phyloP scores from a whole-genome alignment of 202 grass and related monocot species.

The Carex arenaria region DNA sequence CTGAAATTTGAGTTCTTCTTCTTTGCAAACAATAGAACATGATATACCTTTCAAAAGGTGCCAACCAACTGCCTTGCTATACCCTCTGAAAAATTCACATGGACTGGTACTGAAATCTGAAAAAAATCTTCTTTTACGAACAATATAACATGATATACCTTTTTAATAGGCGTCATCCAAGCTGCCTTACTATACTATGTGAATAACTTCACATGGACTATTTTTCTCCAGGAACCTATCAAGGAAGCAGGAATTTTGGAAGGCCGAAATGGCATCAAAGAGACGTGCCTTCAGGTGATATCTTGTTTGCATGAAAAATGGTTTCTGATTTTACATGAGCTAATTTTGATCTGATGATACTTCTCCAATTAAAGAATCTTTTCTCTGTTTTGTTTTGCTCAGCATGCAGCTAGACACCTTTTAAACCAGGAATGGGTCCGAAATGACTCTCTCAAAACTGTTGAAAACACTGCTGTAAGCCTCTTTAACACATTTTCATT shows the following conservation, averaged over 20 bases:
- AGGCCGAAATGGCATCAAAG: conserved; percentile 97
- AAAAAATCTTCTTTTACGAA: not conserved
- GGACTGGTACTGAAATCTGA: not conserved
- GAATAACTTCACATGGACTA: not conserved
- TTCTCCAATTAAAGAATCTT: not conserved
- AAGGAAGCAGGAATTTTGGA: conserved; percentile 99
- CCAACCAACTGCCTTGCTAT: not conserved
- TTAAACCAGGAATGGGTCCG: conserved; percentile 97
- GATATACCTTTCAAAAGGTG: not conserved
- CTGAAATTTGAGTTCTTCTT: not conserved
- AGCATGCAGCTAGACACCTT: conserved; percentile 97
- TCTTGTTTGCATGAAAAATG: not conserved
- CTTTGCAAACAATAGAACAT: not conserved
- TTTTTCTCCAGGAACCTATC: conserved; percentile 80
- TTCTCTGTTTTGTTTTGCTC: conserved; percentile 13
- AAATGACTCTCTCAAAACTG: conserved; percentile 92
- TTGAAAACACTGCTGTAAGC: conserved; percentile 99
- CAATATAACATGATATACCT: not conserved
- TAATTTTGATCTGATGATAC: not conserved
- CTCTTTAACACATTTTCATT: conserved; percentile 20
- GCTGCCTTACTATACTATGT: not conserved
- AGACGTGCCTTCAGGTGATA: conserved; percentile 95
- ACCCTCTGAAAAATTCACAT: not conserved
- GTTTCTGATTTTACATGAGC: not conserved
- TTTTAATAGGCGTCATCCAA: not conserved